Base-by-base conservation (phyloP, 495 filamentous ascomycete genomes). In the Physcia stellaris region DNA sequence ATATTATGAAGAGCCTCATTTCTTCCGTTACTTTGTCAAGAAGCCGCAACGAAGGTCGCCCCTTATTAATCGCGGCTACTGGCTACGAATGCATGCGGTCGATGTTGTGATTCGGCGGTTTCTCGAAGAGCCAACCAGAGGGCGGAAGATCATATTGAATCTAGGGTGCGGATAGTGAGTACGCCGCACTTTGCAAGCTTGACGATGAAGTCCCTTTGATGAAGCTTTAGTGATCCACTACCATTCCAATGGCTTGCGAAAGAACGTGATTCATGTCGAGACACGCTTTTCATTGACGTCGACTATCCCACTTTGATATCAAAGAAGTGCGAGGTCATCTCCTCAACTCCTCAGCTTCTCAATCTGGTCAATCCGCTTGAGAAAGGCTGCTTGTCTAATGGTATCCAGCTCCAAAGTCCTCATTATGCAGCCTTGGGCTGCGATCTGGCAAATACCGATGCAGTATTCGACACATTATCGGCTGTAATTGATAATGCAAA, bases 111-210 rank as follows among this genome's bases (percentile, higher is more conserved):
- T 92, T 6, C 70, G 66, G 4, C 61, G 67, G 7, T 94, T 94
- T 47, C 62, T 93, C 24, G 58, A 71, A 41, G 61, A 71, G 41
- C 57, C 60, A 26, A 61, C 61, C n/a, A 52, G 64, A 10, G 77
- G 73, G 51, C 67, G 61, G 32, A 88, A 85, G 57, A 69, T 85
- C 13, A 67, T 94, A 9, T 61, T 94, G 18, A 94, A 94, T 53
- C 52, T 94, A 42, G 86, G 88, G 32, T 93, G 85, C 66, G 87
- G 86, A 54, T 90, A 84, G 85, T 87, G 57, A 72, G 79, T 73
- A 59, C 29, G 32, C 39, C 18, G 23, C 26, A 34, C 18, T 39
- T 34, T 24, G 18, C 35, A 24, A 19, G 21, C 34, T n/a, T 17
- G 7, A 26, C 22, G 41, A n/a, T n/a, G n/a, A n/a, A n/a, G n/a